Conservation (phyloP, 2,329 filamentous ascomycete genomes). For the Diaporthe citri region DNA sequence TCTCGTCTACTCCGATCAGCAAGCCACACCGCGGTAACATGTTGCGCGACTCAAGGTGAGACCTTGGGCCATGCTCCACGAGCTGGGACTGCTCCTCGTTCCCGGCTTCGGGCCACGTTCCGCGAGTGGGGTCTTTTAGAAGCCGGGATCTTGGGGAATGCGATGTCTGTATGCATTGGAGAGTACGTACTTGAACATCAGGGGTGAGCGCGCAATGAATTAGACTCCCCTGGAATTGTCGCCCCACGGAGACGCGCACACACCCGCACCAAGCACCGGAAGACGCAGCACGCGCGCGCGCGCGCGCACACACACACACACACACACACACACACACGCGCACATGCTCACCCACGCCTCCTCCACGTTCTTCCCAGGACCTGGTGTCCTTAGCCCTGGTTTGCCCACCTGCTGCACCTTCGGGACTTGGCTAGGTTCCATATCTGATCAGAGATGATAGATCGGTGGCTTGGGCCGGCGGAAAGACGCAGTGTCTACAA, state of each 20-base stretch:
- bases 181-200: slow-evolving; percentile 23
- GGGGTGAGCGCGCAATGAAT: slow-evolving; percentile 12
- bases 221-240: slow-evolving; percentile 33
- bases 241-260: slow-evolving; percentile 17
- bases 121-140: slow-evolving; percentile 37
- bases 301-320: background rate
- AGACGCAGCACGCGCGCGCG: background rate
- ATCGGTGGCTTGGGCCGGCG: slow-evolving; percentile 17
- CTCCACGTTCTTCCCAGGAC: slow-evolving; percentile 1
- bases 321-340: background rate
- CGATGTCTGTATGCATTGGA: background rate
- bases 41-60: slow-evolving; percentile 19
- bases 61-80: slow-evolving; percentile 29
- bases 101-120: slow-evolving; percentile 39
- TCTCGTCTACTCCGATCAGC: slow-evolving; percentile 7
- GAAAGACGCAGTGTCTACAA: slow-evolving; percentile 11
- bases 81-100: slow-evolving; percentile 41
- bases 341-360: background rate
- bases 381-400: background rate
- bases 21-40: background rate
- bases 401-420: slow-evolving; percentile 1
- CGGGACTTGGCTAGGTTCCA: background rate
- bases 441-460: slow-evolving; percentile 4
- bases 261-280: background rate
- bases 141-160: slow-evolving; percentile 10